phyloP scores from a whole-genome alignment of 2,329 filamentous ascomycete genomes.

The Aspergillus pseudoterreus region DNA sequence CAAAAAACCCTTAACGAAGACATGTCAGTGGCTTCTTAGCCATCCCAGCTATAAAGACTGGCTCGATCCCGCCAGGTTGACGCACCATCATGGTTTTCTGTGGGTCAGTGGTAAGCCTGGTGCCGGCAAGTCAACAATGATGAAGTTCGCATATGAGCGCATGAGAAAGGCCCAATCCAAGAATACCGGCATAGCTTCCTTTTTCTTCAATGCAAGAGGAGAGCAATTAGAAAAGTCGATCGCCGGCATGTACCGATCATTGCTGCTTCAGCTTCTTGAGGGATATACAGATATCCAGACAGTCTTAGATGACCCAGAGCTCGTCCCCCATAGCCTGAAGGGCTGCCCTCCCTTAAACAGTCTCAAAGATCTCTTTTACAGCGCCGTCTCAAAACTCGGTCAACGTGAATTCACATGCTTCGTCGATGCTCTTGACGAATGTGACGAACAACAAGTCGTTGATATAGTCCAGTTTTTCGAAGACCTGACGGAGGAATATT shows the following conservation, averaged over 20 bases:
- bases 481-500: slow-evolving; percentile 20
- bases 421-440: slow-evolving; percentile 48
- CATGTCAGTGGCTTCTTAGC: neutral
- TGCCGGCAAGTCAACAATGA: neutral
- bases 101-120: neutral
- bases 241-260: slow-evolving; percentile 23
- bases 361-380: slow-evolving; percentile 15
- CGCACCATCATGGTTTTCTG: neutral
- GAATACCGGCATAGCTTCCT: slow-evolving; percentile 11
- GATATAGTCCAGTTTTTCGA: slow-evolving; percentile 39
- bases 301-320: slow-evolving; percentile 11
- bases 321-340: slow-evolving; percentile 3
- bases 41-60: neutral
- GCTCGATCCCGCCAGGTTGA: neutral
- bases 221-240: slow-evolving; percentile 17
- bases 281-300: slow-evolving; percentile 15
- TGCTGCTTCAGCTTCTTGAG: slow-evolving; percentile 23
- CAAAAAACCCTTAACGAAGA: neutral
- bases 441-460: slow-evolving; percentile 34
- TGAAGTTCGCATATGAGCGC: neutral
- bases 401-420: slow-evolving; percentile 26
- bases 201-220: slow-evolving; percentile 26
- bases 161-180: too few relatives aligned
- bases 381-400: slow-evolving; percentile 11
- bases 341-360: slow-evolving; percentile 8